A percentile compares a stretch with the other conserved stretches of the same genome.
These are phyloP conservation scores for Colletotrichum lini DNA, from an alignment of 2,329 filamentous ascomycete species.

Conservation along the genomic window DNA sequence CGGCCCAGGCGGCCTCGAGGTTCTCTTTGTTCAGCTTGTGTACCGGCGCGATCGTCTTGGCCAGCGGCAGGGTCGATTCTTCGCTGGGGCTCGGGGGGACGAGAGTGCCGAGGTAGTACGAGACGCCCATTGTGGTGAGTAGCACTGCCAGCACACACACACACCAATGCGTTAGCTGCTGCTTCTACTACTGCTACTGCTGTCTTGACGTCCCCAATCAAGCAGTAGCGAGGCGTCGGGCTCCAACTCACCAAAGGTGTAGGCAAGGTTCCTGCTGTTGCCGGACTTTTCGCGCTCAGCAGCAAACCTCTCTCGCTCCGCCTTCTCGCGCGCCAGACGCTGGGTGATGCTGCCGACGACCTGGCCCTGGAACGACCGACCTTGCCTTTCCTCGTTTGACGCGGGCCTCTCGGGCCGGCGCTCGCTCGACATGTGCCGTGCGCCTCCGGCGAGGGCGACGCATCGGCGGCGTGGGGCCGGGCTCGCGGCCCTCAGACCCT, in stretches of 20 bases:
- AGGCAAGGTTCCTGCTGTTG: slow-evolving; percentile 62
- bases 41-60: slow-evolving; percentile 62
- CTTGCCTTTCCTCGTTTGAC: slow-evolving; percentile 55
- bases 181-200: background rate
- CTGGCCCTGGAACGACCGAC: slow-evolving; percentile 69
- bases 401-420: slow-evolving; percentile 44
- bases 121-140: slow-evolving; percentile 64
- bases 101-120: slow-evolving; percentile 73
- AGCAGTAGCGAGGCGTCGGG: background rate
- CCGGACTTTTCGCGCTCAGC: slow-evolving; percentile 54
- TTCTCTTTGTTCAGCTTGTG: slow-evolving; percentile 74
- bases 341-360: slow-evolving; percentile 71
- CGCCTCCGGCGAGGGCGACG: slow-evolving; percentile 32
- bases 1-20: slow-evolving; percentile 79
- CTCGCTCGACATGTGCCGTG: slow-evolving; percentile 45
- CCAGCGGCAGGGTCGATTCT: slow-evolving; percentile 72
- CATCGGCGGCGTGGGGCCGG: slow-evolving; percentile 37
- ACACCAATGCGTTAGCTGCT: slow-evolving; percentile 26
- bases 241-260: slow-evolving; percentile 65
- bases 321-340: slow-evolving; percentile 68
- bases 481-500: slow-evolving; percentile 47
- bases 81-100: slow-evolving; percentile 65
- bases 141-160: slow-evolving; percentile 58
- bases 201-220: background rate
- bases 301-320: slow-evolving; percentile 66